phyloP scores from a whole-genome alignment of 1,139 yeast species.

The Saccharomyces hybrid region DNA sequence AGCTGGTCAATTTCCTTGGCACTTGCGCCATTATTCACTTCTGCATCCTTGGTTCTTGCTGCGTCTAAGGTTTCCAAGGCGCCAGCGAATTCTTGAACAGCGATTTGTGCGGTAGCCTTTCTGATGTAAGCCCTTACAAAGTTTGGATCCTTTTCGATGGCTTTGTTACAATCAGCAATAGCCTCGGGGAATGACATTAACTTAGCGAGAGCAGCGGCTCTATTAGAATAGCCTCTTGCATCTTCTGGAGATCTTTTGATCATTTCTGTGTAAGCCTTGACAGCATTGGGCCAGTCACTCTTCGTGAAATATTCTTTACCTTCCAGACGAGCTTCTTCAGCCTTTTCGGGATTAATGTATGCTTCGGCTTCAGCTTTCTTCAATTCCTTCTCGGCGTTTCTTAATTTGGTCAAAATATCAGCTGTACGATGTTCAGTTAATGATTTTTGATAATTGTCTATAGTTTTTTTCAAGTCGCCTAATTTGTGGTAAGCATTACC shows the following conservation, averaged over 20 bases:
- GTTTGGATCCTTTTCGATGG: conserved; percentile 78
- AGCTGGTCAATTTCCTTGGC: conserved; percentile 75
- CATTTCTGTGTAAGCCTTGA: conserved; percentile 91
- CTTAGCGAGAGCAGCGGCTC: conserved; percentile 95
- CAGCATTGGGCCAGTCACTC: conserved; percentile 96
- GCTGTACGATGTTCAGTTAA: conserved; percentile 97
- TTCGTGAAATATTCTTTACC: conserved; percentile 87
- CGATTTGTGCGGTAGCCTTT: conserved; percentile 91
- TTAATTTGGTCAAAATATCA: conserved; percentile 79
- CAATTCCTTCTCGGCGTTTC: conserved; percentile 79
- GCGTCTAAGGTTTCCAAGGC: conserved; percentile 77
- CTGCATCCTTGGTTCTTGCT: conserved; percentile 71
- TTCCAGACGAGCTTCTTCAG: conserved; percentile 88
- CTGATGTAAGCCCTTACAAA: conserved; percentile 94
- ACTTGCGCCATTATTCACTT: conserved; percentile 52
- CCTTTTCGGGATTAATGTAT: conserved; percentile 83
- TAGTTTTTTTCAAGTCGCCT: conserved; percentile 66
- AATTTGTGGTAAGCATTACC: conserved; percentile 77
- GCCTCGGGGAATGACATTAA: conserved; percentile 97
- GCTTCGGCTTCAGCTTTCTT: conserved; percentile 69
- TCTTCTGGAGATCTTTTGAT: conserved; percentile 93
- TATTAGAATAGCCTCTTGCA: conserved; percentile 94
- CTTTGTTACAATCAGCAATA: conserved; percentile 81
- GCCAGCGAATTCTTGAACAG: conserved; percentile 78
- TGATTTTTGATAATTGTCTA: conserved; percentile 76